These are phyloP conservation scores for Yamadazyma siamensis DNA, from an alignment of 1,139 yeast genomes.

Conservation along the genomic window DNA sequence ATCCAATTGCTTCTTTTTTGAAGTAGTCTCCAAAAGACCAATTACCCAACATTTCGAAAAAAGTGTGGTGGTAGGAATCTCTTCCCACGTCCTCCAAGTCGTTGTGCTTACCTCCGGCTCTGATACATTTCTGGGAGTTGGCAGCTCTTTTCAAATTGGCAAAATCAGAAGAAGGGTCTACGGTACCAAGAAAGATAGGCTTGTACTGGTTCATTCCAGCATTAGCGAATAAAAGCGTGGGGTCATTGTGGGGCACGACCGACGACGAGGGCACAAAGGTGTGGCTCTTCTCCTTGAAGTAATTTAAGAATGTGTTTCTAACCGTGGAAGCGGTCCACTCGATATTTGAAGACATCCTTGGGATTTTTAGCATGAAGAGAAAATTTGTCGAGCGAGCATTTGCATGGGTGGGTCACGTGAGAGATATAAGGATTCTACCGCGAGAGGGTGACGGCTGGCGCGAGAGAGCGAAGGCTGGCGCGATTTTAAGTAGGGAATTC, in stretches of 20 bases:
- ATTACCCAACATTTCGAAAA: constrained; percentile 98
- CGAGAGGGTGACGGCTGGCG: too few relatives aligned
- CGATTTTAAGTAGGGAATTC: too few relatives aligned
- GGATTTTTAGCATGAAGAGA: constrained; percentile 13
- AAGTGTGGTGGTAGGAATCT: constrained; percentile 97
- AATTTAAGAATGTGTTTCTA: constrained; percentile 82
- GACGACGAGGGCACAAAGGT: constrained; percentile 88
- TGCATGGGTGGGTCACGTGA: too few relatives aligned
- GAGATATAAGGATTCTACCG: too few relatives aligned
- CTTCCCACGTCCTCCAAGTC: constrained; percentile 98
- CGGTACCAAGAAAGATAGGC: constrained; percentile 95
- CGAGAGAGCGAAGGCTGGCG: too few relatives aligned
- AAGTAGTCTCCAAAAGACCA: constrained; percentile 99
- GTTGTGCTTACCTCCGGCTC: constrained; percentile 99
- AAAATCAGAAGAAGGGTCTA: constrained; percentile 88
- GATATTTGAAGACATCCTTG: constrained; percentile 16
- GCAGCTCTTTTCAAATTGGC: constrained; percentile 82
- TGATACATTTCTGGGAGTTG: constrained; percentile 95
- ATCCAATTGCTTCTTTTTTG: constrained; percentile 85
- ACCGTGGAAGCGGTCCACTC: constrained; percentile 74
- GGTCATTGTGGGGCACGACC: constrained; percentile 96
- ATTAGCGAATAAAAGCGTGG: constrained; percentile 90
- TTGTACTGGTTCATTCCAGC: constrained; percentile 99
- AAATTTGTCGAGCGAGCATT: too few relatives aligned
- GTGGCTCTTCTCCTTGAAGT: constrained; percentile 64